These are phyloP conservation scores for Populus tremula DNA, from an alignment of 345 rosid species.

Conservation along the genomic window DNA sequence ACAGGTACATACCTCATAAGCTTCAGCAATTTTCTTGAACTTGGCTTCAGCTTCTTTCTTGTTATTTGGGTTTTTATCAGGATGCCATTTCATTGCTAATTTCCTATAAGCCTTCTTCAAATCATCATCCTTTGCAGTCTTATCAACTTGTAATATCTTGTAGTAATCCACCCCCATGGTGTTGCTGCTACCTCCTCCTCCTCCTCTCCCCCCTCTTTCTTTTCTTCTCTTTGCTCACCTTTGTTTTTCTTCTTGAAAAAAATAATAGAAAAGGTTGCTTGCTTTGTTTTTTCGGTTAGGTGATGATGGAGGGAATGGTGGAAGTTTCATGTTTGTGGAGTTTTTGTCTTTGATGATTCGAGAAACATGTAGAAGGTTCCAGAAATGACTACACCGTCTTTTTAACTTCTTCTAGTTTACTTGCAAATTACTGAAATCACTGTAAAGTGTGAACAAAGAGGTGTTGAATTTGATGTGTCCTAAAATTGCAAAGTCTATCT, in stretches of 20 bases:
- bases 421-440: too few species aligned
- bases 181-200: background rate
- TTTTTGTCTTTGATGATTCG: background rate
- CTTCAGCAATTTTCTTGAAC: constrained; percentile 30
- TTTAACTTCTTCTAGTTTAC: background rate
- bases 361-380: constrained; percentile 7
- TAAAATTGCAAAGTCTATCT: too few species aligned
- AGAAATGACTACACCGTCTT: background rate
- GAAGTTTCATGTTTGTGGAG: background rate
- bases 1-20: constrained; percentile 20
- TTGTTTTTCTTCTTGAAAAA: background rate
- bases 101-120: constrained; percentile 31
- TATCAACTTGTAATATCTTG: constrained; percentile 23
- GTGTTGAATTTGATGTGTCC: too few species aligned
- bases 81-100: constrained; percentile 35
- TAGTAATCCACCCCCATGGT: constrained; percentile 31
- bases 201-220: background rate
- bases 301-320: background rate
- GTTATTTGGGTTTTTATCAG: constrained; percentile 29
- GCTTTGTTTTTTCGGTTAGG: too few species aligned
- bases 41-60: constrained; percentile 29
- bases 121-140: constrained; percentile 23
- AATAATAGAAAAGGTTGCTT: background rate
- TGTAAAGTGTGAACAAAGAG: too few species aligned
- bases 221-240: background rate